Conservation (phyloP, 2,329 filamentous ascomycete genomes). For the Xylariaceae sp. region DNA sequence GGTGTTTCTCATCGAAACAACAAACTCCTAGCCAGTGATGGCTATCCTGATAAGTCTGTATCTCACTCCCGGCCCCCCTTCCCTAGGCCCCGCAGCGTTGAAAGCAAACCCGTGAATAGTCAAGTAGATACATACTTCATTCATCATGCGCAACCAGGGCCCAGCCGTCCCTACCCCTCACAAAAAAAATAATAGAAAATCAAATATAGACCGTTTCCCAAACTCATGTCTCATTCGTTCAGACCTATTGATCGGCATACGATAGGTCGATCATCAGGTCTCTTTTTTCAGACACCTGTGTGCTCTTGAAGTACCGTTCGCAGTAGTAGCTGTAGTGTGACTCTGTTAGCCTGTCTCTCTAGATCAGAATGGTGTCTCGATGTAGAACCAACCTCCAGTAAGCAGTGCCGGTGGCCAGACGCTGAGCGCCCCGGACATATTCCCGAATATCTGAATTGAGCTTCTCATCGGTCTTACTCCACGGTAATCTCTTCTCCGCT, state of each 20-base stretch:
- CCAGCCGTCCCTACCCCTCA: neutral
- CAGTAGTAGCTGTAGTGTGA: constrained; percentile 24
- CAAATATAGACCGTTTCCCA: neutral
- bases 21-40: no score
- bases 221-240: constrained; percentile 1
- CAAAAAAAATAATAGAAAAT: neutral
- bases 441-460: constrained; percentile 27
- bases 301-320: constrained; percentile 26
- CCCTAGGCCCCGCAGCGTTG: neutral
- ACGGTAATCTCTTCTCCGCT: constrained; percentile 28
- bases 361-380: neutral
- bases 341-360: constrained; percentile 3
- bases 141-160: neutral
- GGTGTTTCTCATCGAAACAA: no score
- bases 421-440: constrained; percentile 27
- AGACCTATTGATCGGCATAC: constrained; percentile 14
- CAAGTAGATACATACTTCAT: neutral
- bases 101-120: neutral
- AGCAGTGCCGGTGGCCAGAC: constrained; percentile 28
- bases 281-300: constrained; percentile 24
- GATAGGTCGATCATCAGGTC: constrained; percentile 27
- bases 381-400: constrained; percentile 26
- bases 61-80: neutral
- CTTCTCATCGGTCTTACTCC: constrained; percentile 27
- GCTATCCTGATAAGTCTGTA: neutral